Conservation (phyloP, 352 stramenopile species). For the Pythium biforme region DNA sequence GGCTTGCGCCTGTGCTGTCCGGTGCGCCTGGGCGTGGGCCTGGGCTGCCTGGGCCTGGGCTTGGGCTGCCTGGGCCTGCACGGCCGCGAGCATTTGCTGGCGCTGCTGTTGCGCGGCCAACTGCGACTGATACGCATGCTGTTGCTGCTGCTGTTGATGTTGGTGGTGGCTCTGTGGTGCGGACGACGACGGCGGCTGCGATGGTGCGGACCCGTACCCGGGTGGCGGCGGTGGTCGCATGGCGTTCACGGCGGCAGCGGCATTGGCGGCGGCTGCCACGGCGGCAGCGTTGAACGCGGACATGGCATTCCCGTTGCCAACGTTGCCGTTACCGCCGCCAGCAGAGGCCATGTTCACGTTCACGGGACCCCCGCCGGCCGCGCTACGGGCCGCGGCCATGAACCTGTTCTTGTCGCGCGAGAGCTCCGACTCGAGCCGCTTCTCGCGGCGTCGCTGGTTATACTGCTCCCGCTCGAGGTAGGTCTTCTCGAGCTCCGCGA, state of each 20-base stretch:
- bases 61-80: slow-evolving; percentile 21
- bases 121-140: slow-evolving; percentile 24
- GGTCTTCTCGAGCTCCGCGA: slow-evolving; percentile 92
- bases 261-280: slow-evolving; percentile 8
- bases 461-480: slow-evolving; percentile 96
- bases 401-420: slow-evolving; percentile 71
- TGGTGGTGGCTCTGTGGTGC: slow-evolving; percentile 2
- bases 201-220: neutral
- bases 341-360: neutral
- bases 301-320: slow-evolving; percentile 15
- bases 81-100: slow-evolving; percentile 30
- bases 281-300: slow-evolving; percentile 19
- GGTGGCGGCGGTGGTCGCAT: slow-evolving; percentile 14
- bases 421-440: slow-evolving; percentile 80
- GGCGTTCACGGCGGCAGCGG: slow-evolving; percentile 16
- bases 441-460: slow-evolving; percentile 90
- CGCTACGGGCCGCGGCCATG: slow-evolving; percentile 24
- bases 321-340: neutral
- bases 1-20: slow-evolving; percentile 20
- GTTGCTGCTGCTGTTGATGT: slow-evolving; percentile 29
- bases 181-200: slow-evolving; percentile 6
- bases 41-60: slow-evolving; percentile 16
- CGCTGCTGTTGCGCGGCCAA: slow-evolving; percentile 27
- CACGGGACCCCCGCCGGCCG: neutral
- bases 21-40: slow-evolving; percentile 10